These are phyloP conservation scores for Mayamaea pseudoterrestris DNA, from an alignment of 108 stramenopile species.

Conservation along the genomic window DNA sequence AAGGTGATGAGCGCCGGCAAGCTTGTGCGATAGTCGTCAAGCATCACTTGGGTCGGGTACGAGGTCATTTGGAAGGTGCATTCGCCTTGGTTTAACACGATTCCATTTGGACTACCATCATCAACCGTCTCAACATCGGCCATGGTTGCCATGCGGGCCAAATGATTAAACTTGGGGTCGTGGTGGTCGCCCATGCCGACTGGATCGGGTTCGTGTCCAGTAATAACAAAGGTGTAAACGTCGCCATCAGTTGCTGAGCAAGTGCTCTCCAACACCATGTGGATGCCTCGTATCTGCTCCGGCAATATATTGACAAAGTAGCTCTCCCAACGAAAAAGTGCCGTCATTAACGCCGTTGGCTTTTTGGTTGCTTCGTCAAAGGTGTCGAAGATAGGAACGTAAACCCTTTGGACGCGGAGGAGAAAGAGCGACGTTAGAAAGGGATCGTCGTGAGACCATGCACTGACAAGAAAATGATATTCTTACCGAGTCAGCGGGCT, in stretches of 20 bases:
- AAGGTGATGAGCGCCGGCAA: slow-evolving; percentile 8
- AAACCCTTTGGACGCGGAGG: too few species aligned
- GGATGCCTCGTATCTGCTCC: not conserved
- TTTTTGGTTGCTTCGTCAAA: too few species aligned
- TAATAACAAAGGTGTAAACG: slow-evolving; percentile 19
- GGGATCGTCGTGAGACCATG: too few species aligned
- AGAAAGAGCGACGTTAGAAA: too few species aligned
- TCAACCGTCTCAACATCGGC: not conserved
- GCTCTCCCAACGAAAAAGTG: not conserved
- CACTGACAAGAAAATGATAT: too few species aligned
- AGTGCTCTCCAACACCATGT: slow-evolving; percentile 19
- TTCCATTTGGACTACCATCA: slow-evolving; percentile 3
- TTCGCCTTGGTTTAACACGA: not conserved
- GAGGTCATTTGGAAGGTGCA: not conserved
- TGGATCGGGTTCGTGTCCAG: slow-evolving; percentile 15
- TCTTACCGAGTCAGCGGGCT: too few species aligned
- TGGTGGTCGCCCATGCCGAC: slow-evolving; percentile 32
- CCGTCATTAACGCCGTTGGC: slow-evolving; percentile 5
- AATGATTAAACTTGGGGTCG: slow-evolving; percentile 18
- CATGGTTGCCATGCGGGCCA: not conserved
- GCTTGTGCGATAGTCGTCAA: not conserved
- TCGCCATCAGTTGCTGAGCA: slow-evolving; percentile 17
- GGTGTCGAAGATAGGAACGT: too few species aligned
- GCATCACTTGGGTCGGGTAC: not conserved
- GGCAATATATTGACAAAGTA: slow-evolving; percentile 15